phyloP scores from a whole-genome alignment of 2,329 filamentous ascomycete species.

The Fusarium liriodendri region DNA sequence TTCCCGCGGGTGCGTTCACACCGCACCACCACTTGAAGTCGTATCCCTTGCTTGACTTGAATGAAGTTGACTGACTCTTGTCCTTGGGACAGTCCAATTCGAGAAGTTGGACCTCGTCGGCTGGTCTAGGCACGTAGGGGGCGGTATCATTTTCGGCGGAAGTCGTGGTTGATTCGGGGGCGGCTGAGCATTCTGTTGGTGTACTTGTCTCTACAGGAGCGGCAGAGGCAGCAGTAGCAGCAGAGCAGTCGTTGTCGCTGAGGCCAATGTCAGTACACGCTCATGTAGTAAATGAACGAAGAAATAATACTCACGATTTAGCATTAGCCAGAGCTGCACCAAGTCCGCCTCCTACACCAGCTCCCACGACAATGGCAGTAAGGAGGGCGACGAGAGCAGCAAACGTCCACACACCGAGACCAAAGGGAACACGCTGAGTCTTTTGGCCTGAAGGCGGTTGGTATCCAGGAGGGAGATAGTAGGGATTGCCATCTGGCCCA shows the following conservation, averaged over 20 bases:
- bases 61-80: constrained; percentile 10
- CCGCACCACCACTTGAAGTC: constrained; percentile 35
- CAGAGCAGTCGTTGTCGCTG: constrained; percentile 15
- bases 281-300: neutral
- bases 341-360: constrained; percentile 29
- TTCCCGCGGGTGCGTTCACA: constrained; percentile 16
- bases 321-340: constrained; percentile 25
- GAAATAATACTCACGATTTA: constrained; percentile 17
- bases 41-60: constrained; percentile 29
- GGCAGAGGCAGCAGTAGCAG: neutral
- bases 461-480: constrained; percentile 20
- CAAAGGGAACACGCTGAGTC: constrained; percentile 13
- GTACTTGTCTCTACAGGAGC: constrained; percentile 12
- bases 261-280: neutral
- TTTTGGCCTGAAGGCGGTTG: constrained; percentile 1
- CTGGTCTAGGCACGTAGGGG: constrained; percentile 21
- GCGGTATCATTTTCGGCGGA: constrained; percentile 8
- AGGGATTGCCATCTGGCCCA: neutral
- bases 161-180: neutral
- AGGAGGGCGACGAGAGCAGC: constrained; percentile 24
- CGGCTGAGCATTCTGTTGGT: constrained; percentile 21
- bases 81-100: constrained; percentile 16
- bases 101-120: neutral
- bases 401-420: constrained; percentile 32
- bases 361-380: constrained; percentile 30